phyloP scores from a whole-genome alignment of 441 rosid genomes.

The Hura crepitans region DNA sequence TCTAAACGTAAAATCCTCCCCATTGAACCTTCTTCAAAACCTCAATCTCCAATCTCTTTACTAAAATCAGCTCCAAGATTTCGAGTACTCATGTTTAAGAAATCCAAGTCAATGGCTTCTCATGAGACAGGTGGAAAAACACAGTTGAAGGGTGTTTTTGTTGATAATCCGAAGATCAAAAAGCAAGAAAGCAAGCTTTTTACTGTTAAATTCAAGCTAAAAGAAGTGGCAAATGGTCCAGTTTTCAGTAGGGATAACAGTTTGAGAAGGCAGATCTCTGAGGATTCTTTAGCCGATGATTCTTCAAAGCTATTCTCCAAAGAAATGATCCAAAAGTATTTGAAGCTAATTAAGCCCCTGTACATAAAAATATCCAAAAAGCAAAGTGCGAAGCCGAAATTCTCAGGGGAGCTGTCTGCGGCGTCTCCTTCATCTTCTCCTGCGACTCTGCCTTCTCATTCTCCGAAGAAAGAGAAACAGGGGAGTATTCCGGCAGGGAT shows the following conservation, averaged over 20 bases:
- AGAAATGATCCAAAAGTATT: slow-evolving; percentile 63
- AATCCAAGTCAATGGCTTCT: slow-evolving; percentile 34
- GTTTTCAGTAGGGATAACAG: slow-evolving; percentile 61
- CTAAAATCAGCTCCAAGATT: slow-evolving; percentile 73
- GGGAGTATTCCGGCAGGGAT: slow-evolving; percentile 58
- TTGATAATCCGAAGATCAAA: slow-evolving; percentile 24
- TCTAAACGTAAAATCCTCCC: slow-evolving; percentile 72
- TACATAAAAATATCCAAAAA: slow-evolving; percentile 58
- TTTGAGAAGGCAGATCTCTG: slow-evolving; percentile 22
- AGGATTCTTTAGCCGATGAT: slow-evolving; percentile 32
- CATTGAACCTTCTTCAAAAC: slow-evolving; percentile 39
- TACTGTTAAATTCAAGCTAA: slow-evolving; percentile 57
- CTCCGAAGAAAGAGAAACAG: slow-evolving; percentile 41
- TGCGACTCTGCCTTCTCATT: slow-evolving; percentile 10
- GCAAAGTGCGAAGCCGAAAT: slow-evolving; percentile 46
- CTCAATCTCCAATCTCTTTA: slow-evolving; percentile 63
- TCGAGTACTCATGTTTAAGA: slow-evolving; percentile 60
- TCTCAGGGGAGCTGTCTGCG: slow-evolving; percentile 33
- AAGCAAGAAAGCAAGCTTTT: slow-evolving; percentile 32
- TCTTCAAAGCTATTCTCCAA: slow-evolving; percentile 46
- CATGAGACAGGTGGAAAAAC: slow-evolving; percentile 21
- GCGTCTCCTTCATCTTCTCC: slow-evolving; percentile 26
- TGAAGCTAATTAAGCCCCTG: slow-evolving; percentile 78
- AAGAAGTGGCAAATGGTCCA: slow-evolving; percentile 52
- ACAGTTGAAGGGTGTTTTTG: slow-evolving; percentile 16